Evolutionary conservation across 1,139 yeast genomes (phyloP).

Genomic region (Diutina ranongensis): DNA sequence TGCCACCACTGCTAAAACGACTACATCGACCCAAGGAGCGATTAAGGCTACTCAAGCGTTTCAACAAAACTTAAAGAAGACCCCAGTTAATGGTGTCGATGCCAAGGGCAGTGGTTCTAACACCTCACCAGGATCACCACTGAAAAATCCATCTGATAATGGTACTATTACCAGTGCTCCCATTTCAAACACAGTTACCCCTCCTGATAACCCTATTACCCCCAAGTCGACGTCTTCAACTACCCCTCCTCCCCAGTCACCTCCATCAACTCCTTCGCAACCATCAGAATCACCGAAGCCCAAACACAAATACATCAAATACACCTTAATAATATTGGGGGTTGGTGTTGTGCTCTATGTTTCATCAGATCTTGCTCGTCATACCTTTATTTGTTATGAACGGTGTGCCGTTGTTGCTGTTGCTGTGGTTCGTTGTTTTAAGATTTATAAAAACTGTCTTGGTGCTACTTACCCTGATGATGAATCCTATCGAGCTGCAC

Average conservation of each 20-base stretch:
- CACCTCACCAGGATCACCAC: no score
- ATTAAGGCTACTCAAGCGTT: no score
- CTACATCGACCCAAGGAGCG: no score
- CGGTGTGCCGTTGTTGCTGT: conserved; percentile 53
- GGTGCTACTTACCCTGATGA: conserved; percentile 31
- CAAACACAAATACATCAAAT: conserved; percentile 13
- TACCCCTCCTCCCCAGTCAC: not conserved
- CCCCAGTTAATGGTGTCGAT: no score
- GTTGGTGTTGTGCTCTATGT: conserved; percentile 19
- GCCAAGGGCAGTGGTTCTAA: no score
- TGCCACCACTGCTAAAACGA: no score
- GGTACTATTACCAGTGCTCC: no score
- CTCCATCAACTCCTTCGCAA: not conserved
- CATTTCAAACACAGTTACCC: not conserved
- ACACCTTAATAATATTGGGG: conserved; percentile 20
- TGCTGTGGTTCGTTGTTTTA: conserved; percentile 55
- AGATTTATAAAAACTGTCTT: conserved; percentile 49
- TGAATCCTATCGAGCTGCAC: conserved; percentile 40
- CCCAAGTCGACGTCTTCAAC: not conserved
- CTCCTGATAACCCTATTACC: not conserved
- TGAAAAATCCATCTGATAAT: no score
- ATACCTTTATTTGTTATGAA: conserved; percentile 29
- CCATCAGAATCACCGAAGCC: not conserved
- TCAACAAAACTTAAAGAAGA: no score
- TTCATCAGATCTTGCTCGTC: conserved; percentile 25